Evolutionary conservation across 768 basidiomycete genomes (phyloP), one percentile per base, ranked within the genome.

Genomic region (Hericium alpestre): DNA sequence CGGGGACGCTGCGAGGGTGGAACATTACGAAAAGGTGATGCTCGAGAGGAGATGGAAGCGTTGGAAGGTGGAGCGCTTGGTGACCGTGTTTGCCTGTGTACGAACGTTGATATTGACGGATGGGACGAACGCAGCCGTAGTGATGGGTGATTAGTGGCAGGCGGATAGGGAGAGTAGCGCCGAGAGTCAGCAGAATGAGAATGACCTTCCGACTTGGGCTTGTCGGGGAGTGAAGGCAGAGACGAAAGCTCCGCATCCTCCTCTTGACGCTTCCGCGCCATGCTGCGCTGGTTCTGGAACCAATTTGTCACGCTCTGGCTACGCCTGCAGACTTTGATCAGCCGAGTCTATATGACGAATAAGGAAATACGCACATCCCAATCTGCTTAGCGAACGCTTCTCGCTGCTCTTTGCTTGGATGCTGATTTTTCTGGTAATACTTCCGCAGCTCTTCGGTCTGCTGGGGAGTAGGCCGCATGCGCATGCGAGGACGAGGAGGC

Each of bases 211-310:
- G 59, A 10, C 53, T 54, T 48, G 58, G 52, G 55, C 58, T 70
- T 64, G 60, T 65, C 66, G 56, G 61, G 54, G 57, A 63, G 54
- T 53, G 66, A 64, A 51, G 66, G 38, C 48, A 66, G 59, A 47
- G 65, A 64, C 43, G 71, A 66, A 51, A 63, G 51, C 22, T 64
- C 67, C 38, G 74, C 73, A 27, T 80, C 77, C 52, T 84, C 83
- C 59, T 86, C 83, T 62, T 75, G 79, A 63, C 77, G 79, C 72
- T 86, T 86, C 74, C 84, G 86, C 37, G 85, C 81, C 61, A 84
- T 77, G 67, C 82, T 87, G 64, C 86, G 86, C 65, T 90, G 87
- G 65, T 89, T 88, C 75, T 90, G 87, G 68, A 90, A 90, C 89
- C 88, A 90, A 66, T 90, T 89, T 1, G 84, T 88, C 57, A 90